Evolutionary conservation across 306 rosid species (phyloP).

Genomic region (Luffa acutangula): DNA sequence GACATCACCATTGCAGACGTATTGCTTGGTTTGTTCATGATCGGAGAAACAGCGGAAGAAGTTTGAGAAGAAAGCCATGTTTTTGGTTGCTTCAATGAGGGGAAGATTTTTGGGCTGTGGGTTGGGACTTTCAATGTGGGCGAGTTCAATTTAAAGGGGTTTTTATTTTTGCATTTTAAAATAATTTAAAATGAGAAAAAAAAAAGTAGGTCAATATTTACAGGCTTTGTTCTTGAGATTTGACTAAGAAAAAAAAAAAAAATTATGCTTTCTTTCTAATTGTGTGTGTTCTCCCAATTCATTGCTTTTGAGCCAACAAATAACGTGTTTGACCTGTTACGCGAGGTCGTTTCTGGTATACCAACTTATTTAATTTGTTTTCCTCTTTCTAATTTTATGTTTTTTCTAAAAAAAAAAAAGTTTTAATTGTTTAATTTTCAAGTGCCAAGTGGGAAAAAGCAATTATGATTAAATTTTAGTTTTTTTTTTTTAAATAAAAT

Average conservation of each 20-base stretch:
- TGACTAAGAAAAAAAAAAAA: background rate
- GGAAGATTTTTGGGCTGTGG: background rate
- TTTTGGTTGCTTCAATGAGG: background rate
- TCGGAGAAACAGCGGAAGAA: conserved; percentile 50
- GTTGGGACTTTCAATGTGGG: background rate
- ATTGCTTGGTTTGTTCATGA: conserved; percentile 20
- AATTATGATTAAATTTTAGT: no score
- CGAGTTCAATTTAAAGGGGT: background rate
- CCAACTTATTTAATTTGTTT: background rate
- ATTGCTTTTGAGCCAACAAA: background rate
- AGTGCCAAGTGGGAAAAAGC: no score
- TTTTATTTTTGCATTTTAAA: background rate
- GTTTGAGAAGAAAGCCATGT: conserved; percentile 43
- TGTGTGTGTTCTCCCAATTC: background rate
- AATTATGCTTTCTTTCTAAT: background rate
- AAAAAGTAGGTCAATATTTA: background rate
- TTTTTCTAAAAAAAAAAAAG: no score
- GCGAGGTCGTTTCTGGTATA: background rate
- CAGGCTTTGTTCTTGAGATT: background rate
- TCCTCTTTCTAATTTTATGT: no score
- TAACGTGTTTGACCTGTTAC: background rate
- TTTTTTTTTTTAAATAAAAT: no score
- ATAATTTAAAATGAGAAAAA: background rate
- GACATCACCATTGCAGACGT: conserved; percentile 44
- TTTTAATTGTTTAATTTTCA: no score